These are phyloP conservation scores for Neurospora sp. DNA, from an alignment of 495 filamentous ascomycete genomes.

Conservation along the genomic window DNA sequence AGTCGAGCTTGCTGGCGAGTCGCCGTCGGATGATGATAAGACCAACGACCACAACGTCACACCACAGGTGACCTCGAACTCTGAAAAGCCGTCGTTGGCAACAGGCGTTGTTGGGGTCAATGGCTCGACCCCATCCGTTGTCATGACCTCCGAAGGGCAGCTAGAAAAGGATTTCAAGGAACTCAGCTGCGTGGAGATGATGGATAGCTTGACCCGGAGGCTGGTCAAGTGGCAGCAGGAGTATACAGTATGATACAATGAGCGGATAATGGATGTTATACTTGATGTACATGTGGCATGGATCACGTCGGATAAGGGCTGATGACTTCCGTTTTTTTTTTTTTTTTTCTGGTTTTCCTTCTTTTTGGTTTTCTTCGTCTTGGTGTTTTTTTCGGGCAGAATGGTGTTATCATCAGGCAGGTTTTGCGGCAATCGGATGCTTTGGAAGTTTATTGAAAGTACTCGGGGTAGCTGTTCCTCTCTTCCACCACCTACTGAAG, in stretches of 20 bases:
- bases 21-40: slow-evolving; percentile 13
- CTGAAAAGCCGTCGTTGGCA: slow-evolving; percentile 4
- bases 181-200: slow-evolving; percentile 66
- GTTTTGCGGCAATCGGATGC: background rate
- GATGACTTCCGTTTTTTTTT: background rate
- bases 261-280: background rate
- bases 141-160: background rate
- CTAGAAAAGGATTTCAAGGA: slow-evolving; percentile 51
- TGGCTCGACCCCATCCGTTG: background rate
- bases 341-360: background rate
- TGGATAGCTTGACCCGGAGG: slow-evolving; percentile 66
- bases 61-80: background rate
- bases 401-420: background rate
- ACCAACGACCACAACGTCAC: slow-evolving; percentile 3
- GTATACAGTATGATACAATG: slow-evolving; percentile 23
- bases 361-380: background rate
- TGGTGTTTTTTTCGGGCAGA: background rate
- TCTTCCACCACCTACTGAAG: background rate
- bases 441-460: background rate
- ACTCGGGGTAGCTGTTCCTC: background rate
- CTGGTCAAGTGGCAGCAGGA: slow-evolving; percentile 70
- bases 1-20: slow-evolving; percentile 67
- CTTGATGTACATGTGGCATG: background rate
- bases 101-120: background rate
- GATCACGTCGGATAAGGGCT: background rate